A percentile compares a stretch with the other conserved stretches of the same genome.
Evolutionary conservation across 148 eudicot species (phyloP).

Genomic region (Selenicereus undatus): DNA sequence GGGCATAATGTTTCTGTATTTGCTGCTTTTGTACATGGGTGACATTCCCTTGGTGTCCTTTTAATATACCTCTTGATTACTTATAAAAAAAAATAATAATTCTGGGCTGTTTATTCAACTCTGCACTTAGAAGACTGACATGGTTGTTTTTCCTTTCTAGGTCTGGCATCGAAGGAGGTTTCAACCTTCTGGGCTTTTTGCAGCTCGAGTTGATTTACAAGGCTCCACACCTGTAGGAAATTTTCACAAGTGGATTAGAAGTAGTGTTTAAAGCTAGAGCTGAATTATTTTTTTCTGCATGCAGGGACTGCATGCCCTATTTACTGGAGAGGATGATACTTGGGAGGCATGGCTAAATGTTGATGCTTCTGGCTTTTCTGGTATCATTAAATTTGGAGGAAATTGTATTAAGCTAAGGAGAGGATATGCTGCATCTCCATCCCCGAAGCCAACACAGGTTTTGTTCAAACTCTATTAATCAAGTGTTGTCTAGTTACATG

Average conservation of each 20-base stretch:
- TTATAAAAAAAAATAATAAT: not conserved
- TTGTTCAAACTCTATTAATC: not conserved
- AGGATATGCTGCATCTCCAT: constrained; percentile 84
- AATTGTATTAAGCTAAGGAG: constrained; percentile 76
- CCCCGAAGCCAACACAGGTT: constrained; percentile 92
- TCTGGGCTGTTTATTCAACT: not conserved
- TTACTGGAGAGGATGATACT: constrained; percentile 93
- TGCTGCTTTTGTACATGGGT: too few relatives aligned
- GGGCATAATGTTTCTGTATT: too few relatives aligned
- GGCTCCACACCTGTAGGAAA: constrained; percentile 72
- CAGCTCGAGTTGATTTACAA: constrained; percentile 94
- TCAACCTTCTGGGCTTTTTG: constrained; percentile 94
- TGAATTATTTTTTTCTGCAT: constrained; percentile 22
- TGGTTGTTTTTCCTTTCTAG: constrained; percentile 35
- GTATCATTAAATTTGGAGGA: constrained; percentile 53
- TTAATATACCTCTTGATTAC: not conserved
- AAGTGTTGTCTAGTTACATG: not conserved
- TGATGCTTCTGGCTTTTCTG: constrained; percentile 79
- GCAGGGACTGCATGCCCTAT: constrained; percentile 89
- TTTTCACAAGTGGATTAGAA: constrained; percentile 7
- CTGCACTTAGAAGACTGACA: not conserved
- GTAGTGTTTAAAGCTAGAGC: not conserved
- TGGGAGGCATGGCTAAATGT: constrained; percentile 97
- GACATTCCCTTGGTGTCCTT: too few relatives aligned
- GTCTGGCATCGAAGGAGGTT: constrained; percentile 98